Percentiles rank a stretch among this genome's conserved stretches.
Conservation (phyloP, 148 eudicot species). For the Chenopodium album region DNA sequence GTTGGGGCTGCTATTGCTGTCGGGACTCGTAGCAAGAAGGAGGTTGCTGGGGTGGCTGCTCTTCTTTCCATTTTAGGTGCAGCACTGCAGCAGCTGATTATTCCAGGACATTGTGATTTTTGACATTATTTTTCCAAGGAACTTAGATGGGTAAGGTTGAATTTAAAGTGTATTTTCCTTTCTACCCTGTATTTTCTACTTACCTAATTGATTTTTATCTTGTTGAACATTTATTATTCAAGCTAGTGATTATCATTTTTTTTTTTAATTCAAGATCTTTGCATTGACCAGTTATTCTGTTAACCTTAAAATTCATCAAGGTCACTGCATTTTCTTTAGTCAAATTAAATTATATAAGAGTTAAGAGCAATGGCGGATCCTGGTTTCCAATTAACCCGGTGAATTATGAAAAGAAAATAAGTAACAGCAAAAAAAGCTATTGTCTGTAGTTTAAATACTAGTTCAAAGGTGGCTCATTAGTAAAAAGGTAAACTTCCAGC, state of each 20-base stretch:
- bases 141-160: constrained; percentile 7
- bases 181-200: background rate
- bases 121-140: background rate
- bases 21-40: constrained; percentile 67
- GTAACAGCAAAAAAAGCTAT: no score
- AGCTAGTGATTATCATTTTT: background rate
- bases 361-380: no score
- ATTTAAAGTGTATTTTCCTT: background rate
- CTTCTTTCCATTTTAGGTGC: constrained; percentile 59
- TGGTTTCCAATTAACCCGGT: no score
- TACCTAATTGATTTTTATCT: background rate
- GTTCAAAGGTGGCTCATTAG: no score
- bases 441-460: no score
- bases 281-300: background rate
- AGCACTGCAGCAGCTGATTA: constrained; percentile 57
- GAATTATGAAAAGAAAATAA: no score
- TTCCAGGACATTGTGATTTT: constrained; percentile 42
- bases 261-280: background rate
- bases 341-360: no score
- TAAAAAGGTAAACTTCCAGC: no score
- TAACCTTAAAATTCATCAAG: background rate
- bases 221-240: background rate
- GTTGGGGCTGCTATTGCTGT: constrained; percentile 81
- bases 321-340: no score
- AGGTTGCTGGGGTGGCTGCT: constrained; percentile 67